Evolutionary conservation across 352 stramenopile species (phyloP), one percentile per base, ranked within the genome.

Genomic region (Globisporangium recalcitrans): DNA sequence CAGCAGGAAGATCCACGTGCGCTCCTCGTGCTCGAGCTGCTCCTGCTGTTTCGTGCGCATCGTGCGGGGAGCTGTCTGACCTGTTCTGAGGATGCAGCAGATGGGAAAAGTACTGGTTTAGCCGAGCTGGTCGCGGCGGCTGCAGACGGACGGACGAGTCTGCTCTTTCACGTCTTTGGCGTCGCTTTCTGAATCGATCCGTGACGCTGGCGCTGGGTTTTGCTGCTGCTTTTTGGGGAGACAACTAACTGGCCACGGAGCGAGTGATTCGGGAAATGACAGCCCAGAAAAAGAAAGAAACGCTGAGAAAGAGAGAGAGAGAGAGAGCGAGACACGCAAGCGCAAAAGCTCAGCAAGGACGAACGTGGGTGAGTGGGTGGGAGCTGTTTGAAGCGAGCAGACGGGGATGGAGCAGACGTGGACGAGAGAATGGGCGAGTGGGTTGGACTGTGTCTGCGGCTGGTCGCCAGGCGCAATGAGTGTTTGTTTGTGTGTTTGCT

Each of bases 1-100:
- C 10, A 59, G 60, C 58, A 69, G 11, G 60, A 63, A 67, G 52
- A 70, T 67, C 58, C 58, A 67, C 64, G 56, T 47, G 66, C 60
- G 34, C 49, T 65, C 49, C 52, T 56, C 34, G 31, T 68, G 46
- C 24, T 63, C 62, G 40, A 48, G 57, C 57, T 68, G 46, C 62
- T 67, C 61, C 21, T 55, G 36, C 21, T 59, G 42, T 38, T 64
- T 68, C 21, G 62, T 68, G 55, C 62, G 55, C 62, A 68, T 68
- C 16, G 16, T 67, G 60, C 21, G 24, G 26, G 31, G 7, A 11
- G 38, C 7, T 44, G 38, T n/a, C 27, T 52, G 55, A 65, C 52
- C 51, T 60, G 60, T 60, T 26, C 24, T 32, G 42, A 54, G 14
- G 52, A 58, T 46, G 38, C n/a, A n/a, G n/a, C n/a, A n/a, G n/a